phyloP scores from a whole-genome alignment of 225 moss, liverwort and hornwort genomes.

The Antitrichia curtipendula region DNA sequence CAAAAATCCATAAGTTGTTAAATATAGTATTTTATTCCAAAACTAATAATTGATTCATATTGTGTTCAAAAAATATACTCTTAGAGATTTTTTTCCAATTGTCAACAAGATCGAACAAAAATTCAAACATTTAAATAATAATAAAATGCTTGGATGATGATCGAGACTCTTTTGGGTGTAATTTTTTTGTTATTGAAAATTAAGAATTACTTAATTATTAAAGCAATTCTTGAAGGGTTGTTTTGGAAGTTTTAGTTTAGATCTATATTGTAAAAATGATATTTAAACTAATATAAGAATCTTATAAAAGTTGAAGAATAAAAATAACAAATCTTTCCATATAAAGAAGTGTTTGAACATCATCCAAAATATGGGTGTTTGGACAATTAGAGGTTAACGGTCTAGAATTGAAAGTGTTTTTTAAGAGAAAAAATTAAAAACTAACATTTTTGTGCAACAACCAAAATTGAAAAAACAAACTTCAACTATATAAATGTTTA shows the following conservation, averaged over 20 bases:
- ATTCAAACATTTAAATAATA: neutral
- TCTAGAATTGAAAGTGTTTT: rapidly evolving
- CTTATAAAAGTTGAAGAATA: too few species aligned
- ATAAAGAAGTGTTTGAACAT: neutral
- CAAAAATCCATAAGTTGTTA: too few species aligned
- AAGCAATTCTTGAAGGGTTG: neutral
- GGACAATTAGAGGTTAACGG: neutral
- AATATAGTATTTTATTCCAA: too few species aligned
- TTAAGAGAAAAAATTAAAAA: neutral
- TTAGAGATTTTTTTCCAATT: neutral
- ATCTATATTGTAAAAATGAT: neutral
- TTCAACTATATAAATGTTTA: neutral
- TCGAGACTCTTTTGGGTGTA: neutral
- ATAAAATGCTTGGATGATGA: neutral
- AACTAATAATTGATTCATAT: neutral
- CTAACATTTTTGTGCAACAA: neutral
- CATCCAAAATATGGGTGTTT: neutral
- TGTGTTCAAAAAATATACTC: neutral
- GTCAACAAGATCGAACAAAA: neutral
- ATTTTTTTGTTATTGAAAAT: neutral
- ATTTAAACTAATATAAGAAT: neutral
- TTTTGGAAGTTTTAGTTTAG: neutral
- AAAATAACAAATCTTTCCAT: neutral
- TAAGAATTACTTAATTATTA: neutral
- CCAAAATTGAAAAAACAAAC: neutral